Base-by-base conservation (phyloP, 495 filamentous ascomycete species). In the Tuber calosporum region DNA sequence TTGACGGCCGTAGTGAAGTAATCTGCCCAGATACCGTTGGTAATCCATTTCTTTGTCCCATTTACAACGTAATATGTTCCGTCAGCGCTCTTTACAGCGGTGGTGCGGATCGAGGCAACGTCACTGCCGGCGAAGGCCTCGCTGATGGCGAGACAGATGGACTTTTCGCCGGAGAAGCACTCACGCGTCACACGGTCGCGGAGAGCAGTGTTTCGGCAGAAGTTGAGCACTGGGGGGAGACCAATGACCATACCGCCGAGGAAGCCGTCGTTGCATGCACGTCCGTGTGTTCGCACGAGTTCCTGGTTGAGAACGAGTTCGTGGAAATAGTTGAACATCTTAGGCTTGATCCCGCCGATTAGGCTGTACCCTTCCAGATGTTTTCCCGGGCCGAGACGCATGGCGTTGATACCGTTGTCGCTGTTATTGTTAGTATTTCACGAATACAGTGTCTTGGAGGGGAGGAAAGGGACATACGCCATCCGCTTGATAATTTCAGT, bases 41-140 rank as follows among this genome's bases (percentile, higher is more conserved):
- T 96, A 83, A 94, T 94, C 92, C 92, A 96, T 84, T 94, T 94
- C 86, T 94, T 96, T 77, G 91, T 94, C 74, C 92, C 92, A 82
- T 93, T 93, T 75, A 96, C 87, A 74, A 94, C 90, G 82, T 93
- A 96, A 83, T 92, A 86, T 81, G 91, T 92, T 69, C 92, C 92
- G 82, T 94, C 92, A 15, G 90, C 84, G 20, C 91, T 94, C 85
- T 93, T 92, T 74, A 85, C 87, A 15, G 92, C 92, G 1, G 92
- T 94, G 4, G 92, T 94, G 72, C 91, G 86, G 20, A 96, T 86
- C 26, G 92, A 90, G 11, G 92, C 92, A 15, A 96, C 92, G 83
- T 96, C 93, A 71, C 89, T 92, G 7, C 93, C 92, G 38, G 92
- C 93, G 82, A 96, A 96, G 15, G 93, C 92, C 82, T 96, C 93